Percentiles rank a stretch among this genome's conserved stretches.
Evolutionary conservation across 257 asterid species (phyloP).

Genomic region (Scutellaria galericulata): DNA sequence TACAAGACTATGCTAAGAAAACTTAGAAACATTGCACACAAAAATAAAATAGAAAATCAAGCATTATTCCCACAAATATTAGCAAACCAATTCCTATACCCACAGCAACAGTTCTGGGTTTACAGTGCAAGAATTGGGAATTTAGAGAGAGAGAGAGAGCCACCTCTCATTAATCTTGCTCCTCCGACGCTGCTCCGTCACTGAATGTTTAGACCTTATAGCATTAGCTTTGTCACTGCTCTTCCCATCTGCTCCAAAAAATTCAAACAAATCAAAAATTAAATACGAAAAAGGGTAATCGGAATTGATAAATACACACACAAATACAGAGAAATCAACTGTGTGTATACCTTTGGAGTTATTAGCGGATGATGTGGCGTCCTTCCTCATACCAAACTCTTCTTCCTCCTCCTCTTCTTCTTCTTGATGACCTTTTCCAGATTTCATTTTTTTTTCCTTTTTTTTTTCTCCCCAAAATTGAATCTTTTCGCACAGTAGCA

Average conservation of each 20-base stretch:
- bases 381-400: constrained; percentile 62
- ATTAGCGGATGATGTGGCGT: constrained; percentile 58
- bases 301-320: not conserved
- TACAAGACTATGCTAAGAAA: not conserved
- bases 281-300: not conserved
- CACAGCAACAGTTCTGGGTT: not conserved
- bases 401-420: constrained; percentile 85
- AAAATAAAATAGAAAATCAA: not conserved
- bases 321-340: not conserved
- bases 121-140: constrained; percentile 3
- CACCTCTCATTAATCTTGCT: constrained; percentile 77
- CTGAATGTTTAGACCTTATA: constrained; percentile 67
- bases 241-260: constrained; percentile 60
- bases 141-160: not conserved
- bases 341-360: constrained; percentile 56
- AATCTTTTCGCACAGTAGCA: constrained; percentile 26
- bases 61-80: not conserved
- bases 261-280: constrained; percentile 12
- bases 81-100: not conserved
- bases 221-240: constrained; percentile 61
- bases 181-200: constrained; percentile 74
- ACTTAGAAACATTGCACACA: not conserved
- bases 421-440: constrained; percentile 72
- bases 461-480: constrained; percentile 35
- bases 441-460: constrained; percentile 55